Evolutionary conservation across 345 rosid species (phyloP).

Genomic region (Alliaria petiolata): DNA sequence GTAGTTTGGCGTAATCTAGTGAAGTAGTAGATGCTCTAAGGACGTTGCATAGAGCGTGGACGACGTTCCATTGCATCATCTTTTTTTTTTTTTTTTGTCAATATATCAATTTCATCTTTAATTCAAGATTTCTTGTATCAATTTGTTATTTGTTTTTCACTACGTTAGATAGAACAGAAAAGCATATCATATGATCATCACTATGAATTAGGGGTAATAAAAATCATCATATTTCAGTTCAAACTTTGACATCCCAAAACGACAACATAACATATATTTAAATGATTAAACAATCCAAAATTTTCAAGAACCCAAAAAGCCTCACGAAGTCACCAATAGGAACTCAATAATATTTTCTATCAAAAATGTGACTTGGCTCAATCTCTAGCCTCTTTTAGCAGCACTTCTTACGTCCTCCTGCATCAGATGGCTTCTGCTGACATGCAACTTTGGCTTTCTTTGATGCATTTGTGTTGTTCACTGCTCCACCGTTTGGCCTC

Average conservation of each 20-base stretch:
- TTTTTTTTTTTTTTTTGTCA: no score
- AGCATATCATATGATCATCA: no score
- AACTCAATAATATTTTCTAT: not conserved
- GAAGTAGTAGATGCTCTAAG: no score
- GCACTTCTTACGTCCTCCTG: not conserved
- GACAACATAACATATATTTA: not conserved
- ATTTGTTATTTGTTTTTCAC: no score
- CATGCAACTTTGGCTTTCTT: conserved; percentile 54
- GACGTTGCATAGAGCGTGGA: no score
- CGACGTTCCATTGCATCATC: no score
- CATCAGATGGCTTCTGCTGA: conserved; percentile 39
- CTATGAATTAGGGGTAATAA: no score
- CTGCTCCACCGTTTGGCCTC: conserved; percentile 45
- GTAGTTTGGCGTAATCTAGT: no score
- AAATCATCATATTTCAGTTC: not conserved
- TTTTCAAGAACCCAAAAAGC: not conserved
- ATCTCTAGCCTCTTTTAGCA: conserved; percentile 3
- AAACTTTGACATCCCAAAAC: not conserved
- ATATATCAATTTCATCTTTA: no score
- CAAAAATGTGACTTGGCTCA: not conserved
- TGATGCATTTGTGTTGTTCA: conserved; percentile 44
- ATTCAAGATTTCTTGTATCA: no score
- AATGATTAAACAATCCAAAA: not conserved
- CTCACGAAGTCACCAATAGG: not conserved
- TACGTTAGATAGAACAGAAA: no score